Conservation (phyloP, 2,329 filamentous ascomycete genomes). For the Rugonectria rugulosa region DNA sequence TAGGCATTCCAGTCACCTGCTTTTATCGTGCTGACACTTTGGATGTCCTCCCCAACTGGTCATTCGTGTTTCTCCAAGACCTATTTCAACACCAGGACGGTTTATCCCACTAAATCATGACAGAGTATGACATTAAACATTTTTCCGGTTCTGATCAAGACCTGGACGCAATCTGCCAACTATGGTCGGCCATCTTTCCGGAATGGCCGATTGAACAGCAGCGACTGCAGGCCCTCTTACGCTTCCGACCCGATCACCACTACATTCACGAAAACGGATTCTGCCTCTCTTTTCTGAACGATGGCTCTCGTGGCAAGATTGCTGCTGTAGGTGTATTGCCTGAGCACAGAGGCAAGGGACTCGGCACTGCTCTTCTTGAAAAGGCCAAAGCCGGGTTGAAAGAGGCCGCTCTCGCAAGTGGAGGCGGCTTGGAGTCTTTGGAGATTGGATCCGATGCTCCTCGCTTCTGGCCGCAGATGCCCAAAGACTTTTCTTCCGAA, state of each 20-base stretch:
- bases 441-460: slow-evolving; percentile 31
- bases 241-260: slow-evolving; percentile 7
- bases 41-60: no score
- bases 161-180: slow-evolving; percentile 21
- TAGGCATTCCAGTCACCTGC: no score
- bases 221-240: slow-evolving; percentile 20
- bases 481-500: background rate
- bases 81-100: no score
- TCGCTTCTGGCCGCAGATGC: slow-evolving; percentile 35
- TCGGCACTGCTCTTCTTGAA: slow-evolving; percentile 27
- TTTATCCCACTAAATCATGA: no score
- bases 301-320: slow-evolving; percentile 16
- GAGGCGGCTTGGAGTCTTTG: slow-evolving; percentile 17
- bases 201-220: slow-evolving; percentile 26
- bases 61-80: no score
- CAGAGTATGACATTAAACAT: slow-evolving; percentile 19
- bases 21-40: no score
- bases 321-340: slow-evolving; percentile 30
- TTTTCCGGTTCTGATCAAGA: slow-evolving; percentile 26
- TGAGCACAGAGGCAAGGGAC: slow-evolving; percentile 26
- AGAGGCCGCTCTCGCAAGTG: background rate
- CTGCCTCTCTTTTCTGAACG: slow-evolving; percentile 22
- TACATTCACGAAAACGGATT: slow-evolving; percentile 31
- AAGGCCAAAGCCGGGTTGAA: slow-evolving; percentile 8
- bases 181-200: slow-evolving; percentile 34